Percentiles rank a stretch among this genome's conserved stretches.
These are phyloP conservation scores for Thermochaetoides thermophila DNA, from an alignment of 495 filamentous ascomycete species.

Conservation along the genomic window DNA sequence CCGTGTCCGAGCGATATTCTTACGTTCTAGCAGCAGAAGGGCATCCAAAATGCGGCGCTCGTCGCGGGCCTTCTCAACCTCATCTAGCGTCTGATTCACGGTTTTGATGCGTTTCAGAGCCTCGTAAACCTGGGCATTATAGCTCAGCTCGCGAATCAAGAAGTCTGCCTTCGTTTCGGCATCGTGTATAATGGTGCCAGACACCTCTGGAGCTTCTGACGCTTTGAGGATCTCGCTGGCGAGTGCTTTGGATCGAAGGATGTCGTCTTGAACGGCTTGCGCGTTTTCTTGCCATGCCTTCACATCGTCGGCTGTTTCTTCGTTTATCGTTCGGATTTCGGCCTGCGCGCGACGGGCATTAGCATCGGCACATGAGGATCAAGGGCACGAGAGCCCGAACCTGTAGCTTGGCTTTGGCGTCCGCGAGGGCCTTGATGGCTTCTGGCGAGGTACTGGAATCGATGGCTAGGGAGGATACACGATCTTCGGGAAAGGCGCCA, in stretches of 20 bases:
- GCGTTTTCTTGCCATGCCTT: conserved; percentile 74
- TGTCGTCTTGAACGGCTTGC: conserved; percentile 67
- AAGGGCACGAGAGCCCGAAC: conserved; percentile 25
- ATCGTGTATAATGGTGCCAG: conserved; percentile 46
- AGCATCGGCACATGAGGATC: conserved; percentile 1
- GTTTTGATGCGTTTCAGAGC: conserved; percentile 45
- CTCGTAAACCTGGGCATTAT: conserved; percentile 51
- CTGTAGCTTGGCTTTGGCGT: conserved; percentile 54
- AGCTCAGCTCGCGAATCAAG: conserved; percentile 58
- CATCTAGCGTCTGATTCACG: conserved; percentile 35
- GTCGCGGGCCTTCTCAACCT: conserved; percentile 34
- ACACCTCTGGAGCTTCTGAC: conserved; percentile 47
- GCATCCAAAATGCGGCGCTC: conserved; percentile 36
- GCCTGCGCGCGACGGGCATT: conserved; percentile 26
- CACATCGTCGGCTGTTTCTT: conserved; percentile 58
- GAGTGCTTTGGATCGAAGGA: conserved; percentile 53
- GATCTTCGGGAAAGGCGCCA: conserved; percentile 62
- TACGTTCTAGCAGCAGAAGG: conserved; percentile 36
- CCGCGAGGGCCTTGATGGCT: conserved; percentile 48
- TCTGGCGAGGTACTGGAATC: conserved; percentile 41
- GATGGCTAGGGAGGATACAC: conserved; percentile 47
- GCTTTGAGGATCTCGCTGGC: conserved; percentile 62
- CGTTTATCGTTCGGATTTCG: conserved; percentile 58
- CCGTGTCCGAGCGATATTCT: no score
- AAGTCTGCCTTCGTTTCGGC: conserved; percentile 54